These are phyloP conservation scores for Claviceps quebecensis DNA, from an alignment of 2,329 filamentous ascomycete genomes.

Conservation along the genomic window DNA sequence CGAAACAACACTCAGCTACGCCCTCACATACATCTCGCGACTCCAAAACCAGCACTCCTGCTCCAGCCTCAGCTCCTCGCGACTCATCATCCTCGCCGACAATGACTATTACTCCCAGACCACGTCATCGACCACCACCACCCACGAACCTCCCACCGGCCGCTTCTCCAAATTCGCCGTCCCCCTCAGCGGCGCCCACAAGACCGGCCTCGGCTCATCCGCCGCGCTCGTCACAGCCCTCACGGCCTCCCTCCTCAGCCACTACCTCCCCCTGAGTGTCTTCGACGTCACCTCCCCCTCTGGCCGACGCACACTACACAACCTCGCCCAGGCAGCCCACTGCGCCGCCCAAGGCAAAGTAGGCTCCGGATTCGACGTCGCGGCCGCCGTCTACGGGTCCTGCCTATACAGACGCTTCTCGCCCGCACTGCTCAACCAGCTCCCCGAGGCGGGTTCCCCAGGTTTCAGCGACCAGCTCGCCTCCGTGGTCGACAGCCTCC, in stretches of 20 bases:
- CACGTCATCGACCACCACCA: slow-evolving; percentile 13
- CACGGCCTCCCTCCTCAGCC: slow-evolving; percentile 59
- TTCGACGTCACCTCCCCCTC: slow-evolving; percentile 43
- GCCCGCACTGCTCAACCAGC: slow-evolving; percentile 51
- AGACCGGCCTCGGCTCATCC: slow-evolving; percentile 90
- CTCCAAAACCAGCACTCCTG: slow-evolving; percentile 21
- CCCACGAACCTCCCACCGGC: slow-evolving; percentile 10
- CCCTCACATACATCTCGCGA: slow-evolving; percentile 61
- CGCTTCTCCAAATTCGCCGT: slow-evolving; percentile 70
- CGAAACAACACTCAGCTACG: slow-evolving; percentile 80
- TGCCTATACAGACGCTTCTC: slow-evolving; percentile 90
- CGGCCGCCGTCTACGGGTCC: slow-evolving; percentile 80
- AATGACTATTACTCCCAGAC: slow-evolving; percentile 85
- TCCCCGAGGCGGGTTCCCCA: slow-evolving; percentile 52
- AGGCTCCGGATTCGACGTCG: slow-evolving; percentile 90
- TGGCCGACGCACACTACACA: slow-evolving; percentile 59
- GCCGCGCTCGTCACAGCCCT: slow-evolving; percentile 86
- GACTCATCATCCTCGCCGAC: slow-evolving; percentile 81
- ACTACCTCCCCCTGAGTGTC: slow-evolving; percentile 48
- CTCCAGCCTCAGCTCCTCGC: slow-evolving; percentile 49
- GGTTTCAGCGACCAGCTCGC: slow-evolving; percentile 55
- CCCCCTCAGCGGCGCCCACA: slow-evolving; percentile 66
- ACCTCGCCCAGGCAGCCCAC: slow-evolving; percentile 84
- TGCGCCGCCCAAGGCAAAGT: slow-evolving; percentile 95
- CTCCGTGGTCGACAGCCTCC: slow-evolving; percentile 47